Evolutionary conservation across 345 rosid species (phyloP), one percentile per base, ranked within the genome.

Genomic region (Citrus mangshanensis): DNA sequence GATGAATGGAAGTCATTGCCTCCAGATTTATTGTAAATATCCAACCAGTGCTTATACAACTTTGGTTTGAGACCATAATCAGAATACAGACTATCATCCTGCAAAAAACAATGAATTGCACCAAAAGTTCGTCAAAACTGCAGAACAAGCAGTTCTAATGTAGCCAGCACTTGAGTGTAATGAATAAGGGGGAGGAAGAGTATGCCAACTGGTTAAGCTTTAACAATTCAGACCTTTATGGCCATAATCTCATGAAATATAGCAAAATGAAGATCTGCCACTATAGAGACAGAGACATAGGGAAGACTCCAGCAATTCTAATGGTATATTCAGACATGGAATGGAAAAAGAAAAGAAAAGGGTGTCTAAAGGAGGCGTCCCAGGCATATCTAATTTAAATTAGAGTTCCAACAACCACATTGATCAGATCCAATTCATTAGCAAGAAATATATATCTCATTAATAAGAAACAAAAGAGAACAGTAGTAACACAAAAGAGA

Each of bases 1-100:
- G 98, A 92, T 55, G 87, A 89, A 85, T 83, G 84, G 64, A 95
- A 91, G 77, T 91, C 92, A 78, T 80, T 86, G 79, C 92, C 89
- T 74, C 92, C 93, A 49, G 91, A 85, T 79, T 70, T 81, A 77
- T 83, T 82, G 83, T 87, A 88, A 79, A 83, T 63, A 76, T 93
- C 91, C 78, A 90, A 79, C 98, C 98, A 95, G 83, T 93, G 93
- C 66, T 88, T 85, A 82, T 85, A 86, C 87, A 95, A 83, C 87
- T 86, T 93, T 75, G 88, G 87, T 83, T 91, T 95, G 82, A 95
- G 86, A 79, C 82, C 93, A 70, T 82, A 83, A 80, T 76, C 77
- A 81, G 87, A 78, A 78, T 80, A 75, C 51, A 58, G 49, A 79
- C 84, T 75, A 73, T 68, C 64, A 66, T 82, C 92, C 98, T 93